Conservation (phyloP, 148 eudicot genomes). For the Pharnaceum exiguum region DNA sequence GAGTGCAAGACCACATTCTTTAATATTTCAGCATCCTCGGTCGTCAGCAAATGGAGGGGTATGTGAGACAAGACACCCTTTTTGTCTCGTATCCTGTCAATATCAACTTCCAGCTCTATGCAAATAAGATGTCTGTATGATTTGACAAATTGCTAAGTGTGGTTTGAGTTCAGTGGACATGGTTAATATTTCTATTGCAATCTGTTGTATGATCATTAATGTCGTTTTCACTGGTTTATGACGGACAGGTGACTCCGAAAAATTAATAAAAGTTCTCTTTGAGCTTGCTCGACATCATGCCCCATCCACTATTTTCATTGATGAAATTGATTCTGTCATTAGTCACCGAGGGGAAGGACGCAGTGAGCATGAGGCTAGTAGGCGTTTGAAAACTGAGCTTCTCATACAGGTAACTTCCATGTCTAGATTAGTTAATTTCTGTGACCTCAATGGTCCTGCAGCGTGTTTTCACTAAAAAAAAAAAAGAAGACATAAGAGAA, state of each 20-base stretch:
- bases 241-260: constrained; percentile 87
- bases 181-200: too few species aligned
- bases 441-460: background rate
- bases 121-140: too few species aligned
- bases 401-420: constrained; percentile 70
- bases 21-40: constrained; percentile 96
- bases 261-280: constrained; percentile 83
- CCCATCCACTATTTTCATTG: constrained; percentile 94
- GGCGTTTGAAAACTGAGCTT: constrained; percentile 94
- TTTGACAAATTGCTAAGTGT: too few species aligned
- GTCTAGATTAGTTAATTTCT: background rate
- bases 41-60: constrained; percentile 99
- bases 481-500: too few species aligned
- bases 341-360: constrained; percentile 98
- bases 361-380: constrained; percentile 97
- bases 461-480: background rate
- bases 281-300: constrained; percentile 99
- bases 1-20: constrained; percentile 98
- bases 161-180: too few species aligned
- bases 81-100: background rate
- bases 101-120: too few species aligned
- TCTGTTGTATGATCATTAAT: too few species aligned
- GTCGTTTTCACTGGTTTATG: background rate
- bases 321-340: constrained; percentile 96
- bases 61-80: constrained; percentile 18